Conservation (phyloP, 2,329 filamentous ascomycete genomes). For the Colletotrichum magnum region DNA sequence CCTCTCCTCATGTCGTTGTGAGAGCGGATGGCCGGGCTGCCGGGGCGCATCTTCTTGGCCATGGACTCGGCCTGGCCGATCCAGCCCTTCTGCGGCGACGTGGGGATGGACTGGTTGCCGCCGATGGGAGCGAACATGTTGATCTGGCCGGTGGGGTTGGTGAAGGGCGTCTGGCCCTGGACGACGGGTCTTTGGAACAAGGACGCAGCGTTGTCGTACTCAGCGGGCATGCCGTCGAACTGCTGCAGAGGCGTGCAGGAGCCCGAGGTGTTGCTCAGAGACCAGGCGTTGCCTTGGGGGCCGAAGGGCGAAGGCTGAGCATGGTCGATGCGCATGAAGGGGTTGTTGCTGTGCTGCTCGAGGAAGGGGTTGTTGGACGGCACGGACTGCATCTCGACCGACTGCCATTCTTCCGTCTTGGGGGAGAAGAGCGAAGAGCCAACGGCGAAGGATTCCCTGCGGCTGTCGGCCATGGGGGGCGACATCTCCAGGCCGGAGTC, state of each 20-base stretch:
- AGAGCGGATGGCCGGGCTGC: constrained; percentile 78
- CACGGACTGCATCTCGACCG: constrained; percentile 75
- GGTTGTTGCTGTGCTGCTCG: constrained; percentile 70
- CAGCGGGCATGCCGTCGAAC: constrained; percentile 74
- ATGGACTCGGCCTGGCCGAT: constrained; percentile 63
- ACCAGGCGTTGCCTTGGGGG: constrained; percentile 68
- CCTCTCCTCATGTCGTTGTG: constrained; percentile 84
- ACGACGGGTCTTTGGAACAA: constrained; percentile 70
- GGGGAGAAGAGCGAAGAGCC: constrained; percentile 73
- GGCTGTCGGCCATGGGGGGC: constrained; percentile 73
- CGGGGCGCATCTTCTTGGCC: constrained; percentile 74
- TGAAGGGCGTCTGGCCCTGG: constrained; percentile 69
- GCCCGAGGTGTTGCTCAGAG: constrained; percentile 75
- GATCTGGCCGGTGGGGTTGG: constrained; percentile 63
- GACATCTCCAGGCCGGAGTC: constrained; percentile 76
- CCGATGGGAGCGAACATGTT: constrained; percentile 69
- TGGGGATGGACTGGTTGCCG: constrained; percentile 64
- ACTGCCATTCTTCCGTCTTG: constrained; percentile 75
- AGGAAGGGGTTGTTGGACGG: constrained; percentile 76
- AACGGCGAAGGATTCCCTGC: constrained; percentile 74
- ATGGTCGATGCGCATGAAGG: constrained; percentile 76
- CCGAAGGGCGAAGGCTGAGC: constrained; percentile 59
- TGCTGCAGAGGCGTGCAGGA: constrained; percentile 81
- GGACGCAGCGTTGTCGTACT: constrained; percentile 67
- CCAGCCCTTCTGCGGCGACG: constrained; percentile 73